Base-by-base conservation (phyloP, 352 stramenopile genomes). In the Phytophthora aleatoria region DNA sequence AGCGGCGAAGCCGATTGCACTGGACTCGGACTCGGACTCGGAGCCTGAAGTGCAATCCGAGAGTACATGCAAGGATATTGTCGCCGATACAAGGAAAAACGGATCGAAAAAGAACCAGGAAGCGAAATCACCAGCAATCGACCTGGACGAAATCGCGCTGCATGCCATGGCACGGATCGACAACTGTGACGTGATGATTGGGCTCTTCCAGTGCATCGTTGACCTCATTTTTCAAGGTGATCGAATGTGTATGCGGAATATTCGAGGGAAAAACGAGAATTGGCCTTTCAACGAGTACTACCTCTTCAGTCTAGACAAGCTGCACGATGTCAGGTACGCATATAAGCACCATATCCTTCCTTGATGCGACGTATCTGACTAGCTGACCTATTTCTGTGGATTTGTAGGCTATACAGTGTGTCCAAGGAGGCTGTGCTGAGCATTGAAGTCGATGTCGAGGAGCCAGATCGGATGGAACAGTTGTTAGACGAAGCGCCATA, bases 21-120 rank as follows among this genome's bases (percentile, higher is more conserved):
- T 87, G 44, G 78, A 85, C 31, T 77, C 76, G 7, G 78, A 85
- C 44, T 81, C 78, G 7, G 78, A 85, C 44, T 81, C 78, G 7
- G 76, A 79, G 6, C 27, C 33, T 3, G 57, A 70, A 60, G 53
- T 38, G 12, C 43, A 66, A 15, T 12, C 47, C 3, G n/a, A 42
- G 38, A 55, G 11, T 16, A n/a, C 11, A 3, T 49, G 3, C 12
- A 72, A 26, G 28, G 33, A 53, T n/a, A 59, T 45, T 16, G 41
- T 60, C 2, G 49, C 53, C 3, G 44, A 61, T 41, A 42, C 50
- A 12, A 65, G 35, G 38, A 57, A 39, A 36, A 41, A 27, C 48
- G 10, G 3, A 13, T n/a, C 47, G 27, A 31, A 67, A 48, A 50
- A 56, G 27, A 26, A 60, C 1, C 15, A 53, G 20, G 64, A 71